A percentile compares a stretch with the other conserved stretches of the same genome.
Evolutionary conservation across 139 green algal genomes (phyloP).

Genomic region (Haematococcus sp.): DNA sequence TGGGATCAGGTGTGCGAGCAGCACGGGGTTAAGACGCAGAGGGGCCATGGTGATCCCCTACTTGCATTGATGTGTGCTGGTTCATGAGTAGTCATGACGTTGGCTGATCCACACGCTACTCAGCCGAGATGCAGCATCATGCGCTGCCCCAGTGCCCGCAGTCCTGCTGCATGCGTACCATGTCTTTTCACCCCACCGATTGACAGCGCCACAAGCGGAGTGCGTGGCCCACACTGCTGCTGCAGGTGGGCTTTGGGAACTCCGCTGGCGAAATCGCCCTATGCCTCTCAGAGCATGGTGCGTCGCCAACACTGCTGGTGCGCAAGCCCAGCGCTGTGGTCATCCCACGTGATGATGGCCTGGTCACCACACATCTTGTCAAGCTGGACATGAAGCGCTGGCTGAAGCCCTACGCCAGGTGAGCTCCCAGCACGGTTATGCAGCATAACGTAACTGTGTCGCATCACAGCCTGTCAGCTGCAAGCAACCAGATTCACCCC

Average conservation of each 20-base stretch:
- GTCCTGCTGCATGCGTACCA: neutral
- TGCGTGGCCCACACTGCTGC: neutral
- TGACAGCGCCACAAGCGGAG: too few species aligned
- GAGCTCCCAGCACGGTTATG: too few species aligned
- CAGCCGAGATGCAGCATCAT: too few species aligned
- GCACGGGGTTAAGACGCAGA: too few species aligned
- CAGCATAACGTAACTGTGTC: neutral
- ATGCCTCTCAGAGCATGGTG: constrained; percentile 8
- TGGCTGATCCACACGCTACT: too few species aligned
- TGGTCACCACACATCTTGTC: neutral
- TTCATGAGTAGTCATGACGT: too few species aligned
- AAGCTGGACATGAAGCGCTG: neutral
- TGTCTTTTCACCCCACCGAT: neutral
- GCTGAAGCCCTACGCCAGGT: neutral
- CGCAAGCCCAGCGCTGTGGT: neutral
- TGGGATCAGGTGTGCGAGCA: too few species aligned
- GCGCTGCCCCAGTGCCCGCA: neutral
- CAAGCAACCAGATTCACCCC: neutral
- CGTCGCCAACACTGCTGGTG: neutral
- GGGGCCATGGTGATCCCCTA: too few species aligned
- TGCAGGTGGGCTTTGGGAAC: constrained; percentile 4
- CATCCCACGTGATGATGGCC: neutral
- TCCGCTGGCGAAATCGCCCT: constrained; percentile 1
- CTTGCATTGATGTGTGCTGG: too few species aligned
- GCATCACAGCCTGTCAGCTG: neutral